Percentiles rank a stretch among this genome's conserved stretches.
Evolutionary conservation across 1,139 yeast genomes (phyloP).

Genomic region (Candida tunisiensis): DNA sequence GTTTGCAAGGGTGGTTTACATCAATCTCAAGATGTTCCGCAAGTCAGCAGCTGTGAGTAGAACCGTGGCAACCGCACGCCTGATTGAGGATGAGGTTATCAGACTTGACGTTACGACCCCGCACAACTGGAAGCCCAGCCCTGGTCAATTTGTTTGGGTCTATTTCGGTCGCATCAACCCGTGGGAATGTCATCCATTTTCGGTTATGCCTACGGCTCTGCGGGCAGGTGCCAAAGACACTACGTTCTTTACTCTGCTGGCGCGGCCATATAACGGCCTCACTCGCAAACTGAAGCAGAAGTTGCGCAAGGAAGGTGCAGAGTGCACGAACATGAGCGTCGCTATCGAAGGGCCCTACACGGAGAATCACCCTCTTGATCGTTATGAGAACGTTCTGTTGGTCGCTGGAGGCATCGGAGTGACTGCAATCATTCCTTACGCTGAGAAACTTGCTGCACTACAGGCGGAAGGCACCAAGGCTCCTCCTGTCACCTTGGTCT

Average conservation of each 20-base stretch:
- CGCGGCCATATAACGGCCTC: constrained; percentile 20
- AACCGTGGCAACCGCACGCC: constrained; percentile 24
- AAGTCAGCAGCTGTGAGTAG: constrained; percentile 9
- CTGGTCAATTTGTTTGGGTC: constrained; percentile 51
- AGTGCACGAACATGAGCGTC: constrained; percentile 14
- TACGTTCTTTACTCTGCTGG: constrained; percentile 20
- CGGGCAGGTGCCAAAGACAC: constrained; percentile 17
- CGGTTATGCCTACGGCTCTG: too few relatives aligned
- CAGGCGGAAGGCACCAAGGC: constrained; percentile 6
- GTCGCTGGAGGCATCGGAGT: constrained; percentile 66
- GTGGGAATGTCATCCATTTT: constrained; percentile 50
- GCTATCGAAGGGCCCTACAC: constrained; percentile 56
- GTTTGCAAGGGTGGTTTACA: constrained; percentile 19
- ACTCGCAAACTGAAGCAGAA: constrained; percentile 12
- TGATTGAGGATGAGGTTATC: constrained; percentile 15
- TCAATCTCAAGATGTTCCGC: constrained; percentile 22
- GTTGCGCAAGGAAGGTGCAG: constrained; percentile 3
- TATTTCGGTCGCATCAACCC: constrained; percentile 30
- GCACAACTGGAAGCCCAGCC: constrained; percentile 25
- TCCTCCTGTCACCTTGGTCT: constrained; percentile 11
- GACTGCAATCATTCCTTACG: constrained; percentile 33
- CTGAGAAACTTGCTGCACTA: constrained; percentile 8
- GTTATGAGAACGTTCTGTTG: constrained; percentile 37
- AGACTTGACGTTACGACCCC: constrained; percentile 16
- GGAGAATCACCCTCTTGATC: constrained; percentile 30